These are phyloP conservation scores for Medicago ruthenica DNA, from an alignment of 306 rosid species.

Conservation along the genomic window DNA sequence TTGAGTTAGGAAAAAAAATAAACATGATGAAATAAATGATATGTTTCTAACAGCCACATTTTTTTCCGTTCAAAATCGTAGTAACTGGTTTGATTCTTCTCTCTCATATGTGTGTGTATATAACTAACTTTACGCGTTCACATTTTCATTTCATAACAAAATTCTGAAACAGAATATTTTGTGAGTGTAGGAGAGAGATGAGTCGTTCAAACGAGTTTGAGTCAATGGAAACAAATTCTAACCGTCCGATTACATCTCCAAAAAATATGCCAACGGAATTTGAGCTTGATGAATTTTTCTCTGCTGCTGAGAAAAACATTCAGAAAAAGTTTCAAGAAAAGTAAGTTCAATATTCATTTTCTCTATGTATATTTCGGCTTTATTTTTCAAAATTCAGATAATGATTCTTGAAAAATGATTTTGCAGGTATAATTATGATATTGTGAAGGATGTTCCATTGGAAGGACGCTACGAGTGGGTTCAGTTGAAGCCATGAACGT, in stretches of 20 bases:
- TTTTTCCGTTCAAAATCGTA: constrained; percentile 25
- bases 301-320: constrained; percentile 67
- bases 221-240: constrained; percentile 55
- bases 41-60: constrained; percentile 27
- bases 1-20: constrained; percentile 19
- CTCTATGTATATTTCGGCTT: too few relatives aligned
- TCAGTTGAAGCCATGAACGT: constrained; percentile 65
- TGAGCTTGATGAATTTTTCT: constrained; percentile 85
- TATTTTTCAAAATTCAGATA: neutral
- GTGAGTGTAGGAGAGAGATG: constrained; percentile 67
- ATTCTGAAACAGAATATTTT: constrained; percentile 25
- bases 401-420: neutral
- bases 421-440: constrained; percentile 84
- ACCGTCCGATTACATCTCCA: constrained; percentile 34
- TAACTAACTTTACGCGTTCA: neutral
- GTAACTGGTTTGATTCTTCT: constrained; percentile 1
- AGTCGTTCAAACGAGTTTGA: constrained; percentile 54
- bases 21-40: constrained; percentile 22
- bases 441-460: constrained; percentile 71
- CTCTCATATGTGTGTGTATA: neutral
- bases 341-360: constrained; percentile 49
- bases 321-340: constrained; percentile 62
- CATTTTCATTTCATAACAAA: neutral
- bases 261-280: constrained; percentile 63
- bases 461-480: constrained; percentile 96